Percentiles rank a stretch among this genome's conserved stretches.
phyloP scores from a whole-genome alignment of 2,329 filamentous ascomycete species.

The Hymenoscyphus fructigenus region DNA sequence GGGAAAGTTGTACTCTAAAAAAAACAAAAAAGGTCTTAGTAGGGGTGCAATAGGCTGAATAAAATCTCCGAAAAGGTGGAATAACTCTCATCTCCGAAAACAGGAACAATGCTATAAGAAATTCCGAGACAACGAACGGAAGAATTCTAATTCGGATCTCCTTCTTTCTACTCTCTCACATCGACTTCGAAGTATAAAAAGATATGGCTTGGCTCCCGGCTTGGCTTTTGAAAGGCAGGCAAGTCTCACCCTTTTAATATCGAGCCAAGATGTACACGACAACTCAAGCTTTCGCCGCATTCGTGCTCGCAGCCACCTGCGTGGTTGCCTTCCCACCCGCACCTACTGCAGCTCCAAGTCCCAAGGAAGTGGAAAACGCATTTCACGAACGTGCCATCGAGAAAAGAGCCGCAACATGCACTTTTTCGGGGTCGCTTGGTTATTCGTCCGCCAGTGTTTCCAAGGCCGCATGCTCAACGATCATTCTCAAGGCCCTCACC shows the following conservation, averaged over 20 bases:
- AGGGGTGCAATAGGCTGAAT: no score
- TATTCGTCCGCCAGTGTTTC: conserved; percentile 47
- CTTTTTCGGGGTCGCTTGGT: conserved; percentile 46
- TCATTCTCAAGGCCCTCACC: conserved; percentile 51
- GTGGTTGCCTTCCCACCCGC: neutral
- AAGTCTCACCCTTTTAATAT: neutral
- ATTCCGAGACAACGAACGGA: neutral
- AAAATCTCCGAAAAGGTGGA: neutral
- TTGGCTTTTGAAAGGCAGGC: neutral
- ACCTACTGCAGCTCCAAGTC: neutral
- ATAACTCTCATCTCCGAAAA: neutral
- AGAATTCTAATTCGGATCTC: neutral
- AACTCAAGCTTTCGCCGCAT: neutral
- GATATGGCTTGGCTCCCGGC: neutral
- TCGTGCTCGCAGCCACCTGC: neutral
- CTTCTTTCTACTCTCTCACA: neutral
- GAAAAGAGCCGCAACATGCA: conserved; percentile 43
- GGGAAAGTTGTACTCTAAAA: no score
- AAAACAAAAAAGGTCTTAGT: no score
- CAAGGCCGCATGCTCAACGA: conserved; percentile 53
- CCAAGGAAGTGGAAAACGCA: neutral
- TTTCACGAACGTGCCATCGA: neutral
- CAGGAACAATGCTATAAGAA: neutral
- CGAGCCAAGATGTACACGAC: neutral
- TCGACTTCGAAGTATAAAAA: neutral